A percentile compares a stretch with the other conserved stretches of the same genome.
phyloP scores from a whole-genome alignment of 345 rosid species.

The Reutealis trisperma region DNA sequence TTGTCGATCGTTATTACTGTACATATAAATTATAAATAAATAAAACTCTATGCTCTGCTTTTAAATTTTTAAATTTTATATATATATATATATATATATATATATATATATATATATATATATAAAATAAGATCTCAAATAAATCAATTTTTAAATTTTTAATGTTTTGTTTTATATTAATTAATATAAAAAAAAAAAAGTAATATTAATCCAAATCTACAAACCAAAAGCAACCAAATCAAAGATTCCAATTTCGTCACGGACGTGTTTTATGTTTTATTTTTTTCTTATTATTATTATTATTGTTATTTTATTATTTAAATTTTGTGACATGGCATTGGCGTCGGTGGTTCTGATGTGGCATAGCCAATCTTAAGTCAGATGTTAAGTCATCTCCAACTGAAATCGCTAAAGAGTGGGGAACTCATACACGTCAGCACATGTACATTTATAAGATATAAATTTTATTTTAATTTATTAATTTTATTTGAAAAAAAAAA shows the following conservation, averaged over 20 bases:
- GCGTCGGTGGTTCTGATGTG: constrained; percentile 32
- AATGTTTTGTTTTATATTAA: neutral
- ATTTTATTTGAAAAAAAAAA: constrained; percentile 6
- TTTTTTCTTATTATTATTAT: neutral
- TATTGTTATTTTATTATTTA: neutral
- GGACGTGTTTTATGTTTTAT: constrained; percentile 11
- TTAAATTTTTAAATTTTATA: too few species aligned
- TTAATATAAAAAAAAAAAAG: neutral
- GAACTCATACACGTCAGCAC: constrained; percentile 16
- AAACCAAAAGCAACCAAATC: constrained; percentile 24
- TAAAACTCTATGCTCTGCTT: too few species aligned
- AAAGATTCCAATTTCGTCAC: constrained; percentile 34
- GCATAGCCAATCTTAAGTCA: constrained; percentile 26
- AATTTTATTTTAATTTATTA: neutral
- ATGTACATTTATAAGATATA: neutral
- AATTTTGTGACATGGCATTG: neutral
- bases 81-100: too few species aligned
- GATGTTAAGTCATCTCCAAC: constrained; percentile 33
- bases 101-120: too few species aligned
- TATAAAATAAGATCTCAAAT: too few species aligned
- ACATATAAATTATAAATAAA: too few species aligned
- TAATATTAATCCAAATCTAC: neutral
- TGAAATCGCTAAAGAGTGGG: constrained; percentile 22
- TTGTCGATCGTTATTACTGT: too few species aligned
- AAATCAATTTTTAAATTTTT: neutral